A percentile compares a stretch with the other conserved stretches of the same genome.
phyloP scores from a whole-genome alignment of 2,329 filamentous ascomycete species.

The Aspergillus uvarum region DNA sequence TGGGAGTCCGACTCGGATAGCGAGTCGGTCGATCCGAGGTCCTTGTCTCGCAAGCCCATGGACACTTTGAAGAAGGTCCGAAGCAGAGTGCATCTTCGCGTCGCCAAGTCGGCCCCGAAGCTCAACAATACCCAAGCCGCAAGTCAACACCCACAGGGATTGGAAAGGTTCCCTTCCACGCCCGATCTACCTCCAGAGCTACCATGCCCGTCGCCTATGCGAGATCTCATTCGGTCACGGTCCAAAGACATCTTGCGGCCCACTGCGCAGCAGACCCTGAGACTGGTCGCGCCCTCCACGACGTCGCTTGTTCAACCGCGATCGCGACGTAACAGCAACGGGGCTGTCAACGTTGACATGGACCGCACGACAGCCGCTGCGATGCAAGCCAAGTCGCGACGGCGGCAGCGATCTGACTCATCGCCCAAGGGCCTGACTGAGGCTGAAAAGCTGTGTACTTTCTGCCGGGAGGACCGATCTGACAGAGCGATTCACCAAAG shows the following conservation, averaged over 20 bases:
- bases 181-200: constrained; percentile 24
- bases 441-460: constrained; percentile 29
- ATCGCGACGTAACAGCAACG: constrained; percentile 27
- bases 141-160: constrained; percentile 15
- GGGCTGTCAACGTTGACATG: constrained; percentile 28
- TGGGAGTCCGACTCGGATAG: constrained; percentile 44
- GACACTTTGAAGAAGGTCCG: constrained; percentile 43
- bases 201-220: constrained; percentile 19
- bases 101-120: constrained; percentile 38
- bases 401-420: constrained; percentile 32
- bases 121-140: constrained; percentile 27
- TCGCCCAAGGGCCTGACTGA: constrained; percentile 16
- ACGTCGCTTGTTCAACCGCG: constrained; percentile 31
- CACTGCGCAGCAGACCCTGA: constrained; percentile 32
- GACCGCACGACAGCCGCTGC: constrained; percentile 39
- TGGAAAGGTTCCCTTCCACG: constrained; percentile 33
- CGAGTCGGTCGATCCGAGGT: constrained; percentile 36
- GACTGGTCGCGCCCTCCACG: constrained; percentile 38
- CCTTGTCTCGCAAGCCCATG: constrained; percentile 38
- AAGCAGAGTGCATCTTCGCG: constrained; percentile 40
- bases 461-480: constrained; percentile 34
- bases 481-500: constrained; percentile 24
- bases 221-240: constrained; percentile 21
- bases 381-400: constrained; percentile 36
- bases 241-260: constrained; percentile 27